A percentile compares a stretch with the other conserved stretches of the same genome.
Conservation (phyloP, 768 basidiomycete species). For the Panaeolus papilionaceus region DNA sequence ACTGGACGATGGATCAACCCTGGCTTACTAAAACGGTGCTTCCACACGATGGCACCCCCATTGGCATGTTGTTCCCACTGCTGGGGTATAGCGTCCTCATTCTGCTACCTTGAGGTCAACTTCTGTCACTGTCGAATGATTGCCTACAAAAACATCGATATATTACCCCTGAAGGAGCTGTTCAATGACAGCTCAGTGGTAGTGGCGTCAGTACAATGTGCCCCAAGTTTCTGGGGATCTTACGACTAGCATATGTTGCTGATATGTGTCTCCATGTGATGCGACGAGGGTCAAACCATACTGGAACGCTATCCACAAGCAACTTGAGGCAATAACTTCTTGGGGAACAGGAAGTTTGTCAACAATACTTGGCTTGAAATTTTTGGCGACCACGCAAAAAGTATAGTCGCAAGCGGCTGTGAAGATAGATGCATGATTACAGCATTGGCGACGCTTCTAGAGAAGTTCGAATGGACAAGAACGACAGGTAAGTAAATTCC, state of each 20-base stretch:
- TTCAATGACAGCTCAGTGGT: neutral
- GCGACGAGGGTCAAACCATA: no score
- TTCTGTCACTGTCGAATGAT: conserved; percentile 3
- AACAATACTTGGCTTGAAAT: no score
- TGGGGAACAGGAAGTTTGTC: no score
- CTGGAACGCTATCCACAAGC: no score
- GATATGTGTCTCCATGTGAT: no score
- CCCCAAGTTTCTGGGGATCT: neutral
- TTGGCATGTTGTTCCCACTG: neutral
- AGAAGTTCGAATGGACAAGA: no score
- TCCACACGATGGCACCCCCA: neutral
- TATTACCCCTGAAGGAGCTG: neutral
- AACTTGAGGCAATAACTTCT: no score
- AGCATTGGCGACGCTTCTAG: no score
- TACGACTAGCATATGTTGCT: no score
- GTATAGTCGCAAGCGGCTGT: no score
- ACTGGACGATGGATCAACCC: neutral
- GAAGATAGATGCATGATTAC: neutral
- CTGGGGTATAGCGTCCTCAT: neutral
- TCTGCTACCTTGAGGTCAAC: neutral
- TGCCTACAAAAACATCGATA: neutral
- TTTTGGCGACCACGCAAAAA: no score
- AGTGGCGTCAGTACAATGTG: neutral
- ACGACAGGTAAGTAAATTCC: neutral
- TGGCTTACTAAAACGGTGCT: conserved; percentile 4